These are phyloP conservation scores for Fraxinus ornus DNA, from an alignment of 305 asterid genomes.

Conservation along the genomic window DNA sequence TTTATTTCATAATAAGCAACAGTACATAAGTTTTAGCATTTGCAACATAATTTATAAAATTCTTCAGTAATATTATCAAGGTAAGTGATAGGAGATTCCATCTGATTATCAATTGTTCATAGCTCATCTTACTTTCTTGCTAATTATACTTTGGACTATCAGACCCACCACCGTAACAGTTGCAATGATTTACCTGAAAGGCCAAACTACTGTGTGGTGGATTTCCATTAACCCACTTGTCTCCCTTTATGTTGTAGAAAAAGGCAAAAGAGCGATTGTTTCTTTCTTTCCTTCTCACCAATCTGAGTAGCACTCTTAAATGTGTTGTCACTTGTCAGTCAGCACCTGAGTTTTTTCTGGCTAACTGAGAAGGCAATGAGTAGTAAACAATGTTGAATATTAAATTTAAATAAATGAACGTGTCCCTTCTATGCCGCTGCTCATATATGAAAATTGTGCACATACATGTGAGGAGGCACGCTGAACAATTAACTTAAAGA, in stretches of 20 bases:
- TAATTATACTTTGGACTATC: neutral
- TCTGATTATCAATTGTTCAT: neutral
- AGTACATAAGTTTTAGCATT: neutral
- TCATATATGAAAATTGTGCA: neutral
- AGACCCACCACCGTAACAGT: neutral
- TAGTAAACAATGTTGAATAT: neutral
- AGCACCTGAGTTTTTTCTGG: neutral
- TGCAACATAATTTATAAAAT: neutral
- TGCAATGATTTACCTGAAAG: neutral
- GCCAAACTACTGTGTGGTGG: neutral
- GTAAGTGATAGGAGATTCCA: neutral
- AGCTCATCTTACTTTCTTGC: neutral
- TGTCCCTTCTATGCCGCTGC: neutral
- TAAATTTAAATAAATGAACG: neutral
- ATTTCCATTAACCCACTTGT: neutral
- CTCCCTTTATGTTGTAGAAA: neutral
- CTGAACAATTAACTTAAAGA: neutral
- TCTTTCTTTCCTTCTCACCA: neutral
- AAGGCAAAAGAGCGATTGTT: neutral
- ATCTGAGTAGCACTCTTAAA: neutral
- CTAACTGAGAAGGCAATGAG: neutral
- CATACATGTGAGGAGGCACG: neutral
- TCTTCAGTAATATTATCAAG: neutral
- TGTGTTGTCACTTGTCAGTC: neutral
- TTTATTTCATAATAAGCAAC: conserved; percentile 3